Evolutionary conservation across 768 basidiomycete species (phyloP).

Genomic region (Hypholoma fasciculare): DNA sequence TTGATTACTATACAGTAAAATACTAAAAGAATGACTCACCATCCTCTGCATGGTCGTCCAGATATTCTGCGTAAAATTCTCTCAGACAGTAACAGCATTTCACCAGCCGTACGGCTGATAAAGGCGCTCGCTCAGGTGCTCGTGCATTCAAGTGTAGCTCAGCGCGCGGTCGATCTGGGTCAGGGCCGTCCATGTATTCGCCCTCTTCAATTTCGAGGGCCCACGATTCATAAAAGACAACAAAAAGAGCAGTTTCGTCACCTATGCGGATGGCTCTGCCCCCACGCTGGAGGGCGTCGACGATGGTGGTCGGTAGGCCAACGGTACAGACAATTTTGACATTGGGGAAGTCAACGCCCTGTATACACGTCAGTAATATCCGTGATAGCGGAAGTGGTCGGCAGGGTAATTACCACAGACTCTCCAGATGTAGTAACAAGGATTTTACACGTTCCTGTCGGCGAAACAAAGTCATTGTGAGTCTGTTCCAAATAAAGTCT

Average conservation of each 20-base stretch:
- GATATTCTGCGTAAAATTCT: constrained; percentile 12
- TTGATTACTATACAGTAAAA: neutral
- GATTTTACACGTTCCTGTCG: constrained; percentile 14
- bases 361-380: constrained; percentile 3
- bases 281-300: constrained; percentile 17
- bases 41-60: constrained; percentile 6
- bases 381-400: neutral
- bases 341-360: constrained; percentile 24
- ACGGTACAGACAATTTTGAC: constrained; percentile 20
- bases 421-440: constrained; percentile 13
- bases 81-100: constrained; percentile 2
- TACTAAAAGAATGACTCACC: neutral
- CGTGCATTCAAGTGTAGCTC: constrained; percentile 1
- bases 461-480: constrained; percentile 14
- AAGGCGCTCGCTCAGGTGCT: constrained; percentile 5
- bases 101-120: neutral
- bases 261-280: constrained; percentile 14
- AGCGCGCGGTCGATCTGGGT: constrained; percentile 14
- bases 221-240: constrained; percentile 18
- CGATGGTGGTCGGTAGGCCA: constrained; percentile 12
- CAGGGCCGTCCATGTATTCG: neutral
- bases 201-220: constrained; percentile 2
- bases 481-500: constrained; percentile 19
- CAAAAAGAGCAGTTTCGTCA: constrained; percentile 9
- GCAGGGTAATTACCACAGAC: constrained; percentile 5